phyloP scores from a whole-genome alignment of 495 filamentous ascomycete species.

The Neurospora cerealis region DNA sequence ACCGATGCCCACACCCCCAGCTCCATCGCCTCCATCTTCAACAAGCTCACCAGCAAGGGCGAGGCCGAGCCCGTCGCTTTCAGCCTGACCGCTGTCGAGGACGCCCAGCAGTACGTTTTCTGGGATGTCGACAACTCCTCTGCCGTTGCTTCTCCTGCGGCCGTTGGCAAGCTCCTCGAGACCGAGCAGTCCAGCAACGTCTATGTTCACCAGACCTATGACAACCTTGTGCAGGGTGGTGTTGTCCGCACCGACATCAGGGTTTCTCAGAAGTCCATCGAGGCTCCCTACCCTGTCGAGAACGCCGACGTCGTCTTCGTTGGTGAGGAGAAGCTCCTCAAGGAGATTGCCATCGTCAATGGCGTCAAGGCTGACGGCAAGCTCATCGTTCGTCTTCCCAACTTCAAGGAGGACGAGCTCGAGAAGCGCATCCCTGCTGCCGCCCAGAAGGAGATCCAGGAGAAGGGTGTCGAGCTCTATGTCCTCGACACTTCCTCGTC shows the following conservation, averaged over 20 bases:
- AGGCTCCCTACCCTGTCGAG: slow-evolving; percentile 71
- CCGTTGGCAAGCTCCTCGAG: slow-evolving; percentile 63
- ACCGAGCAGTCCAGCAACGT: slow-evolving; percentile 68
- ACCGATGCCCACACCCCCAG: slow-evolving; percentile 74
- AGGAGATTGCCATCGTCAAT: slow-evolving; percentile 60
- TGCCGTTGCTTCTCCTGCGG: slow-evolving; percentile 51
- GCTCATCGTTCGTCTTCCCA: slow-evolving; percentile 64
- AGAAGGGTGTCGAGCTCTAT: slow-evolving; percentile 58
- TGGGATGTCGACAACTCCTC: slow-evolving; percentile 81
- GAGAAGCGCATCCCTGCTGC: slow-evolving; percentile 73
- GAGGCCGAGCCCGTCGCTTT: slow-evolving; percentile 40
- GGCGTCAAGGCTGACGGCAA: slow-evolving; percentile 62
- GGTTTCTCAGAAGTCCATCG: slow-evolving; percentile 67
- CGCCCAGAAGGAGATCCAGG: slow-evolving; percentile 56
- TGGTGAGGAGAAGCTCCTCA: slow-evolving; percentile 67
- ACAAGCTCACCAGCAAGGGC: slow-evolving; percentile 55
- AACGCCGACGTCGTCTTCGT: slow-evolving; percentile 71
- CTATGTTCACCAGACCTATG: slow-evolving; percentile 60
- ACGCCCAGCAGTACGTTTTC: slow-evolving; percentile 76
- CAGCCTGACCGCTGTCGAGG: slow-evolving; percentile 24
- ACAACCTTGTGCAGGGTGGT: slow-evolving; percentile 85
- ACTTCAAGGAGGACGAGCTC: slow-evolving; percentile 74
- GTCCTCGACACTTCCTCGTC: slow-evolving; percentile 61
- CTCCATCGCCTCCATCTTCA: slow-evolving; percentile 44
- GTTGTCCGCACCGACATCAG: slow-evolving; percentile 76